Base-by-base conservation (phyloP, 805 yeast genomes). In the Ascoidea asiatica region DNA sequence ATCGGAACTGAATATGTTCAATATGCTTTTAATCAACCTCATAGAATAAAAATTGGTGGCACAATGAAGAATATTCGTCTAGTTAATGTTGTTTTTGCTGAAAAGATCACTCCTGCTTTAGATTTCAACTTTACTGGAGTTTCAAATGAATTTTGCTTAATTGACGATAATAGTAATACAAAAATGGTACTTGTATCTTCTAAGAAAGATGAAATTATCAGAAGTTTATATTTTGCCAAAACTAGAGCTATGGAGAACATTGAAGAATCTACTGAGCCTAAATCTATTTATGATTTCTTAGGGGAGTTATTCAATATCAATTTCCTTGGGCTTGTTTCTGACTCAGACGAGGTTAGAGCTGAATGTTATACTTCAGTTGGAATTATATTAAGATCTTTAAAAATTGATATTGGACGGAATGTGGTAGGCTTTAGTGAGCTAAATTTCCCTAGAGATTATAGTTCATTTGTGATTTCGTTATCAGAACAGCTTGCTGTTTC, bases 1-100 rank as follows among this genome's bases (percentile, higher is more conserved):
- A 70, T 86, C 44, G 95, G 95, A 5, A 72, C 81, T 46, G 76
- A 75, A 52, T 80, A 67, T 61, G 54, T 85, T 39, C 89, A 82
- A 55, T 29, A 11, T 29, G 35, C 15, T 15, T 11, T 29, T 29
- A 29, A 29, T 29, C 35, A 15, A 11, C 35, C 35, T 29, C 35
- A 29, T 11, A 29, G 35, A 29, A 29, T 44, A 43, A 18, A 70
- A 60, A 38, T 46, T 15, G 60, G 59, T 2, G 48, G 53, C 41
- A 67, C 47, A 49, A 54, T 50, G 70, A 66, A 56, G 43, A 72
- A 65, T 48, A 62, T 45, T 29, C 35, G 49, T 37, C 29, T 48
- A 4, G 41, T 43, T 15, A 18, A 38, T 13, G 40, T 44, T 4
- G 38, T 43, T 6, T 40, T 39, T 18, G 40, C 41, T 19, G 35